Percentiles rank a stretch among this genome's conserved stretches.
Evolutionary conservation across 225 moss, liverwort and hornwort genomes (phyloP).

Genomic region (Marchantia paleacea): DNA sequence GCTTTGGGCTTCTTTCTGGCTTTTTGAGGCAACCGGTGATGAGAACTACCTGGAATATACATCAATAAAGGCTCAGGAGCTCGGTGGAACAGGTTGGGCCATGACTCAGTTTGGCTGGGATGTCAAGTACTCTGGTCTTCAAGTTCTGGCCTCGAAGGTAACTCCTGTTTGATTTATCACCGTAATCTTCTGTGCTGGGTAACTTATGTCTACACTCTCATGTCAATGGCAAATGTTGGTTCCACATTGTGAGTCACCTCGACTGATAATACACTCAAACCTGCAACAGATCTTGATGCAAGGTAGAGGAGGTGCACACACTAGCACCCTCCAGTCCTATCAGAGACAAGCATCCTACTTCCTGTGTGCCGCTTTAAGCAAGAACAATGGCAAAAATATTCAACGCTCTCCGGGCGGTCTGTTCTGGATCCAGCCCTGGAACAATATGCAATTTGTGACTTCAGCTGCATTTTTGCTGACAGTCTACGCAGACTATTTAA

Average conservation of each 20-base stretch:
- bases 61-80: slow-evolving; percentile 45
- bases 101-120: slow-evolving; percentile 92
- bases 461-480: slow-evolving; percentile 73
- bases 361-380: slow-evolving; percentile 62
- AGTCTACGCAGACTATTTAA: slow-evolving; percentile 60
- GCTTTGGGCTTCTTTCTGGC: slow-evolving; percentile 88
- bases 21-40: slow-evolving; percentile 72
- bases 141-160: slow-evolving; percentile 87
- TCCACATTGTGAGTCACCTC: too few species aligned
- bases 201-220: neutral
- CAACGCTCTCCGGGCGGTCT: slow-evolving; percentile 64
- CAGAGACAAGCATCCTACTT: slow-evolving; percentile 70
- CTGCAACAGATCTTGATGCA: slow-evolving; percentile 64
- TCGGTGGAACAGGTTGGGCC: slow-evolving; percentile 73
- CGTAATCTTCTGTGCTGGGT: neutral
- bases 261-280: neutral
- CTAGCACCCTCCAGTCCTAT: slow-evolving; percentile 46
- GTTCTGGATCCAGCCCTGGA: slow-evolving; percentile 72
- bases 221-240: neutral
- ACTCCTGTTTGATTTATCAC: neutral
- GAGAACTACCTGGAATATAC: slow-evolving; percentile 55
- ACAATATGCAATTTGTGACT: slow-evolving; percentile 90
- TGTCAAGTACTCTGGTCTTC: slow-evolving; percentile 87
- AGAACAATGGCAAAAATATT: slow-evolving; percentile 59
- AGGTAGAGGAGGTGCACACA: slow-evolving; percentile 49